phyloP scores from a whole-genome alignment of 371 early-diverging fungal genomes.

The Dichotomocladium elegans region DNA sequence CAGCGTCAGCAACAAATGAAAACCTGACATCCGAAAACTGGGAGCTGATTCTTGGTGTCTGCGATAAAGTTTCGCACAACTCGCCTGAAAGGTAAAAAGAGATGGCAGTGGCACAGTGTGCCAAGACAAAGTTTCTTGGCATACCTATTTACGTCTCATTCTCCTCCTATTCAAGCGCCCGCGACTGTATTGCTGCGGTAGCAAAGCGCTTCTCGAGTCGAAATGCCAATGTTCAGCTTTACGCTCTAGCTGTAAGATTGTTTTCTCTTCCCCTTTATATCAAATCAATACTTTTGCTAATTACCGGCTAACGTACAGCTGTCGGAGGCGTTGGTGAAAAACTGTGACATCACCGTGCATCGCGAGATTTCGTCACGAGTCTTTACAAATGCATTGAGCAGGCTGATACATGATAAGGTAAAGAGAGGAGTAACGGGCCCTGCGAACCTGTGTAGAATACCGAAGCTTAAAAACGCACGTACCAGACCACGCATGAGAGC shows the following conservation, averaged over 20 bases:
- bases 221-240: constrained; percentile 85
- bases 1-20: constrained; percentile 86
- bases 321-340: constrained; percentile 86
- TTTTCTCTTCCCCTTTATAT: neutral
- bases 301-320: too few relatives aligned
- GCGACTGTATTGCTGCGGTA: constrained; percentile 71
- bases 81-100: constrained; percentile 42
- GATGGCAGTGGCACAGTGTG: neutral
- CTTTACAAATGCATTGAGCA: constrained; percentile 79
- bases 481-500: constrained; percentile 65
- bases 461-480: neutral
- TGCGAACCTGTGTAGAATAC: neutral
- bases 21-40: constrained; percentile 92
- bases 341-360: constrained; percentile 77
- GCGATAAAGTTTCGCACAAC: constrained; percentile 73
- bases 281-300: too few relatives aligned
- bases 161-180: constrained; percentile 38
- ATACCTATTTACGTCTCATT: neutral
- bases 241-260: constrained; percentile 63
- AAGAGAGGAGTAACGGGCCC: neutral
- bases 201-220: constrained; percentile 70
- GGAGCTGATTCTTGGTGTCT: constrained; percentile 84
- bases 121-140: constrained; percentile 8
- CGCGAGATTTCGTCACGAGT: constrained; percentile 84
- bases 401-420: constrained; percentile 72